Conservation (phyloP, 176 grass and related monocot genomes). For the Phoenix dactylifera region DNA sequence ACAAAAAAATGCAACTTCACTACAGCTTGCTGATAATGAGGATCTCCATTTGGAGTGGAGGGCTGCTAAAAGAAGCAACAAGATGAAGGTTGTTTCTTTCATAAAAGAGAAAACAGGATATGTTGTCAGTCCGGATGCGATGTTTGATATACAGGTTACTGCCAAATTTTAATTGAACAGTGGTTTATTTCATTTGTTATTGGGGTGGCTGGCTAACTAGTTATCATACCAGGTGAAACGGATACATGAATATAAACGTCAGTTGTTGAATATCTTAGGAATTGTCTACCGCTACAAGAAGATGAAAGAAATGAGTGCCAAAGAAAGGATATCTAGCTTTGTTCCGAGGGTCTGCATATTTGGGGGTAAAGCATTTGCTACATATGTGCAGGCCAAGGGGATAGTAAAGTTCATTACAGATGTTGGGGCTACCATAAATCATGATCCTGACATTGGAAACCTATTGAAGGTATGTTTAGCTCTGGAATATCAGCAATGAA, state of each 20-base stretch:
- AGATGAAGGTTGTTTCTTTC: conserved; percentile 66
- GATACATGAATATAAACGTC: conserved; percentile 97
- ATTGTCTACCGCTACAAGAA: conserved; percentile 98
- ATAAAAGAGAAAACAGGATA: conserved; percentile 96
- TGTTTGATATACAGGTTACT: conserved; percentile 97
- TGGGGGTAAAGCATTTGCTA: conserved; percentile 98
- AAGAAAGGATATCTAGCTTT: conserved; percentile 63
- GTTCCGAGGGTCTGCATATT: conserved; percentile 95
- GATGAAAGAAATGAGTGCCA: conserved; percentile 90
- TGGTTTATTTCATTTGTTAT: not conserved
- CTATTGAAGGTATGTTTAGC: conserved; percentile 66
- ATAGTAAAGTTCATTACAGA: conserved; percentile 97
- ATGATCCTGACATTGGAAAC: conserved; percentile 89
- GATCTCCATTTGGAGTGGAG: conserved; percentile 83
- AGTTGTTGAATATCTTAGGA: conserved; percentile 90
- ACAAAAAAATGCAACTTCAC: conserved; percentile 3
- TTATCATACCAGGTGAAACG: conserved; percentile 72
- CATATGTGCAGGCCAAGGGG: conserved; percentile 94
- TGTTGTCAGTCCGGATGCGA: conserved; percentile 84
- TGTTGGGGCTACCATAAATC: conserved; percentile 83
- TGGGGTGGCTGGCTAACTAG: conserved; percentile 15
- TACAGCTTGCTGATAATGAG: conserved; percentile 78
- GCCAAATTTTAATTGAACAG: not conserved
- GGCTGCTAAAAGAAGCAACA: conserved; percentile 66
- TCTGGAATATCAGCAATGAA: not conserved